Evolutionary conservation across 352 stramenopile genomes (phyloP).

Genomic region (Elongisporangium senticosum): DNA sequence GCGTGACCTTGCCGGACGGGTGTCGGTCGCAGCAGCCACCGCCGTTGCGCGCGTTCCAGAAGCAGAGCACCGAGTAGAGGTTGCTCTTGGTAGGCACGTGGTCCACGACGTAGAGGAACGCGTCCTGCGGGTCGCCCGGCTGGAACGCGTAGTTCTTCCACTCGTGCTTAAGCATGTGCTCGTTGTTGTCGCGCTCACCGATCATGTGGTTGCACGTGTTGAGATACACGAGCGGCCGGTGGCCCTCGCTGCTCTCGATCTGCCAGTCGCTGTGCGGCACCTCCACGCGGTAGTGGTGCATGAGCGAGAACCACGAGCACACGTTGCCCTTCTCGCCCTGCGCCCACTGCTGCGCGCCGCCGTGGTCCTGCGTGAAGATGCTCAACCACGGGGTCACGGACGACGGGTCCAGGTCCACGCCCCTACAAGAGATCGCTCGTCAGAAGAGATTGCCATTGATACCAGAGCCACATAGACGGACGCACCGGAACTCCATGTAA

Average conservation of each 20-base stretch:
- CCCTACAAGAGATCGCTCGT: conserved; percentile 15
- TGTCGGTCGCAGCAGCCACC: conserved; percentile 72
- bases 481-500: conserved; percentile 80
- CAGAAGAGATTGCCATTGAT: neutral
- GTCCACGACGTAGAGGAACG: conserved; percentile 71
- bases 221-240: conserved; percentile 73
- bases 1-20: conserved; percentile 41
- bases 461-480: neutral
- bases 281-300: conserved; percentile 80
- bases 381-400: conserved; percentile 42
- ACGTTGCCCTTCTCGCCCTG: conserved; percentile 80
- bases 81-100: conserved; percentile 86
- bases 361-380: conserved; percentile 72
- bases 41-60: conserved; percentile 68
- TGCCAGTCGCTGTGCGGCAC: conserved; percentile 44
- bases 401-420: conserved; percentile 52
- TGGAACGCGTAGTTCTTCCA: conserved; percentile 83
- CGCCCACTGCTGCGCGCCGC: conserved; percentile 73
- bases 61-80: conserved; percentile 82
- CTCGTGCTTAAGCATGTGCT: conserved; percentile 63
- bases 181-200: conserved; percentile 79
- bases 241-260: conserved; percentile 19
- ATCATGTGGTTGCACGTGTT: conserved; percentile 91
- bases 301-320: conserved; percentile 85
- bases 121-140: conserved; percentile 53